phyloP scores from a whole-genome alignment of 2,329 filamentous ascomycete genomes.

The Cladosporium sp. region DNA sequence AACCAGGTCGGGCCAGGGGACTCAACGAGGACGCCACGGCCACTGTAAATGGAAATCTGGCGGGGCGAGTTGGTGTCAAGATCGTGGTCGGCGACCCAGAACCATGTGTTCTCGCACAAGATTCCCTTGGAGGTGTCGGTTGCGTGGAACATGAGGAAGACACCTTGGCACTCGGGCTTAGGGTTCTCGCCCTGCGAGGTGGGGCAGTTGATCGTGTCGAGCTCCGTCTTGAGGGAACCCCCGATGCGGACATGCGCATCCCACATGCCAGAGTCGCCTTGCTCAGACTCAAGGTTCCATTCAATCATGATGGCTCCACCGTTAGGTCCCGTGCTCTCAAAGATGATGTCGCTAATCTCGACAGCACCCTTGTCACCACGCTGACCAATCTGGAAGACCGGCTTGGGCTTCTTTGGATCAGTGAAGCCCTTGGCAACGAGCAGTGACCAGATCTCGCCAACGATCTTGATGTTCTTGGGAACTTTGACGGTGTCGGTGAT shows the following conservation, averaged over 20 bases:
- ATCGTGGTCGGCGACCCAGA: conserved; percentile 52
- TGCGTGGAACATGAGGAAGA: conserved; percentile 46
- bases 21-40: conserved; percentile 39
- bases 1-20: conserved; percentile 50
- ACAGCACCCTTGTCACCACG: conserved; percentile 71
- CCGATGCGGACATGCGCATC: conserved; percentile 95
- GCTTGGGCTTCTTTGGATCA: conserved; percentile 68
- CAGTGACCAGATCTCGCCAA: conserved; percentile 55
- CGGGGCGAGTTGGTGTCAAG: conserved; percentile 41
- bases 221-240: conserved; percentile 74
- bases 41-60: conserved; percentile 41
- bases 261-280: conserved; percentile 78
- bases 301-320: conserved; percentile 87
- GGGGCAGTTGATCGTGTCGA: conserved; percentile 62
- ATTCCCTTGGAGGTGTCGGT: conserved; percentile 61
- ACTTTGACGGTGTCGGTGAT: conserved; percentile 50
- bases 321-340: conserved; percentile 76
- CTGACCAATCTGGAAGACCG: conserved; percentile 78
- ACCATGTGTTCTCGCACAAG: conserved; percentile 54
- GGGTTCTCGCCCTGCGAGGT: conserved; percentile 77
- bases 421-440: conserved; percentile 55
- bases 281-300: conserved; percentile 73
- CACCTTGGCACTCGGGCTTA: conserved; percentile 62
- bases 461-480: conserved; percentile 47
- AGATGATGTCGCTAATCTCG: conserved; percentile 83